A percentile compares a stretch with the other conserved stretches of the same genome.
These are phyloP conservation scores for Populus hybrid DNA, from an alignment of 441 rosid species.

Conservation along the genomic window DNA sequence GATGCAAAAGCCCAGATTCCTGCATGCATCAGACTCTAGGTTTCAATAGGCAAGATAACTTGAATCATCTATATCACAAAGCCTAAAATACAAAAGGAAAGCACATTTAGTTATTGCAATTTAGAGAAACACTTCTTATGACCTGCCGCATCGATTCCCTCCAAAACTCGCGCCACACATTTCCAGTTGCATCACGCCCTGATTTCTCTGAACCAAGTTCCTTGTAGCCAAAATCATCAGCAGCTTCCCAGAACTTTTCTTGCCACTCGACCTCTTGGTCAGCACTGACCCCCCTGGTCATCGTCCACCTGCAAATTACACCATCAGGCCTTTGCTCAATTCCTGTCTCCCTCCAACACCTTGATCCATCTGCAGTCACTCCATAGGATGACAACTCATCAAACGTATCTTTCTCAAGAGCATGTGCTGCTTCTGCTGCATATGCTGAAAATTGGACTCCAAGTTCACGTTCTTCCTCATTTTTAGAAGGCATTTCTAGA, in stretches of 20 bases:
- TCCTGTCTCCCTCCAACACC: conserved; percentile 94
- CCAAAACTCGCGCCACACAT: conserved; percentile 91
- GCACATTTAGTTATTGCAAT: not conserved
- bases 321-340: conserved; percentile 77
- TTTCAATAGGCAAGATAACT: not conserved
- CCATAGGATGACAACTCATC: conserved; percentile 47
- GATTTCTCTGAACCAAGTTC: conserved; percentile 97
- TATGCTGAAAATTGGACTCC: conserved; percentile 49
- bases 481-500: conserved; percentile 24
- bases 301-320: conserved; percentile 85
- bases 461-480: conserved; percentile 48
- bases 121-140: conserved; percentile 17
- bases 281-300: conserved; percentile 80
- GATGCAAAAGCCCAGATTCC: conserved; percentile 66
- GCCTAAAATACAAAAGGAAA: not conserved
- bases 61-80: not conserved
- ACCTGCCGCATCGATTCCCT: conserved; percentile 92
- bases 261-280: conserved; percentile 86
- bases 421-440: conserved; percentile 74
- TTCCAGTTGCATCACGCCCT: conserved; percentile 82
- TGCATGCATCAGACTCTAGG: conserved; percentile 23
- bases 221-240: conserved; percentile 83
- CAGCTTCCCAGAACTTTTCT: conserved; percentile 95
- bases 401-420: conserved; percentile 47
- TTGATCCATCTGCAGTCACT: conserved; percentile 55